A percentile compares a stretch with the other conserved stretches of the same genome.
Conservation (phyloP, 352 stramenopile genomes). For the Phytophthora crassamura region DNA sequence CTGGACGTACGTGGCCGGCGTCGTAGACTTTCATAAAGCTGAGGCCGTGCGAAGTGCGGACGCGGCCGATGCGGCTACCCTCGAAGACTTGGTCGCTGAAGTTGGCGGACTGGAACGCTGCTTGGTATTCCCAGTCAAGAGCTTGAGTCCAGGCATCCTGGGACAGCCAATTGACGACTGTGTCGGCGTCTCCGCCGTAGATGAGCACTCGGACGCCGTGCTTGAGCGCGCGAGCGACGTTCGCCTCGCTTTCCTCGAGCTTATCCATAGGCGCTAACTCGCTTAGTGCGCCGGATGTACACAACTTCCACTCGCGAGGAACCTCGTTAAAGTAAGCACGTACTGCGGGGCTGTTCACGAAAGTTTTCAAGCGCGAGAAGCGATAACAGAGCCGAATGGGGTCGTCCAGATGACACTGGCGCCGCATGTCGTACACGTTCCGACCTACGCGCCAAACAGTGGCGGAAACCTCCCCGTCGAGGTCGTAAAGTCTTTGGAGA, state of each 20-base stretch:
- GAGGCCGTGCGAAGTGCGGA: slow-evolving; percentile 56
- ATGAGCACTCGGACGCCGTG: slow-evolving; percentile 73
- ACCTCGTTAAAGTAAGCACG: slow-evolving; percentile 56
- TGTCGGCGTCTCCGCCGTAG: slow-evolving; percentile 75
- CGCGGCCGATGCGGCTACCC: slow-evolving; percentile 37
- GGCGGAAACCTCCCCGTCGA: slow-evolving; percentile 19
- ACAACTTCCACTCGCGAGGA: slow-evolving; percentile 54
- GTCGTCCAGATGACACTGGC: slow-evolving; percentile 57
- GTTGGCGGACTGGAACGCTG: slow-evolving; percentile 33
- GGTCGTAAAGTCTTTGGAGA: slow-evolving; percentile 12
- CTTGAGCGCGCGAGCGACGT: slow-evolving; percentile 57
- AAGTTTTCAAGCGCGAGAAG: slow-evolving; percentile 62
- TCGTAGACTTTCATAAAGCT: slow-evolving; percentile 75
- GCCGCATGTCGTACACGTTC: slow-evolving; percentile 81
- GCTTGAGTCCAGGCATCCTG: slow-evolving; percentile 71
- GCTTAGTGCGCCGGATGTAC: slow-evolving; percentile 30
- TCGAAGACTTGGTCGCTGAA: slow-evolving; percentile 32
- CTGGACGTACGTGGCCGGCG: slow-evolving; percentile 70
- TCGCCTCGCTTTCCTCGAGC: slow-evolving; percentile 61
- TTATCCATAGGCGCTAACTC: slow-evolving; percentile 44
- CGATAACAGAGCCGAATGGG: slow-evolving; percentile 64
- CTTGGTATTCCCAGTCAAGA: slow-evolving; percentile 52
- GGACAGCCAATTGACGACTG: slow-evolving; percentile 73
- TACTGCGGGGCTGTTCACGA: slow-evolving; percentile 54
- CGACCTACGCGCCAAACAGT: slow-evolving; percentile 31